Evolutionary conservation across 192 early-diverging fungal genomes (phyloP).

Genomic region (Physocladia obscura): DNA sequence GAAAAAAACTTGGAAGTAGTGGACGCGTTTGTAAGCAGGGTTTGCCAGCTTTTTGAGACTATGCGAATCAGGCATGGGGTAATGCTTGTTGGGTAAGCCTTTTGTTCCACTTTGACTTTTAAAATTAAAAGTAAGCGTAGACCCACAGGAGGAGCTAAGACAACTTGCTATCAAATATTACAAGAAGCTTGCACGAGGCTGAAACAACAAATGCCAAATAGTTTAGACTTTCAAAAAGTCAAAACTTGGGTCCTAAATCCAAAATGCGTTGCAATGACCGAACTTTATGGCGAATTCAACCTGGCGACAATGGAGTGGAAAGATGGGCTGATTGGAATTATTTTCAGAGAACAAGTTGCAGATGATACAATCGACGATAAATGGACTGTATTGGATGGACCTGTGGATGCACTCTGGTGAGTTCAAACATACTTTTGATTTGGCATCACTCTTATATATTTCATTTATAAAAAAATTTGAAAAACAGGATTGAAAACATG

Average conservation of each 20-base stretch:
- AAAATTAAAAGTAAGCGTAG: not conserved
- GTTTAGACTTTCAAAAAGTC: conserved; percentile 48
- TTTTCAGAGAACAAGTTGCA: conserved; percentile 57
- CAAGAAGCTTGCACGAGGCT: conserved; percentile 46
- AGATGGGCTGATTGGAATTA: conserved; percentile 57
- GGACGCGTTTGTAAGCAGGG: conserved; percentile 51
- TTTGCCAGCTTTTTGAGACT: conserved; percentile 60
- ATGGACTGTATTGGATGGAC: conserved; percentile 63
- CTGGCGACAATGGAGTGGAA: conserved; percentile 63
- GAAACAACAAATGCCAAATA: conserved; percentile 31
- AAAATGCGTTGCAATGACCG: conserved; percentile 62
- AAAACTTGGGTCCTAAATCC: conserved; percentile 63
- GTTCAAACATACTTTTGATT: conserved; percentile 49
- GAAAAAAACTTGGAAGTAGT: conserved; percentile 51
- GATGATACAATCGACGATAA: conserved; percentile 57
- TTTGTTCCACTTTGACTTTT: not conserved
- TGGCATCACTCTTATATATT: not conserved
- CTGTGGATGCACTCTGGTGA: conserved; percentile 63
- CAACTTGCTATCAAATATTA: conserved; percentile 57
- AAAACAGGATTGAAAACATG: conserved; percentile 46
- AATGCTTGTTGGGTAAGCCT: conserved; percentile 54
- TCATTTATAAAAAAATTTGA: too few species aligned
- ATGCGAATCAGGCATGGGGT: conserved; percentile 60
- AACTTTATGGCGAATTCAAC: conserved; percentile 65
- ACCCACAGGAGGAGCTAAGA: conserved; percentile 64